Evolutionary conservation across 495 filamentous ascomycete genomes (phyloP), one percentile per base, ranked within the genome.

Genomic region (Penicillium cosmopolitanum): DNA sequence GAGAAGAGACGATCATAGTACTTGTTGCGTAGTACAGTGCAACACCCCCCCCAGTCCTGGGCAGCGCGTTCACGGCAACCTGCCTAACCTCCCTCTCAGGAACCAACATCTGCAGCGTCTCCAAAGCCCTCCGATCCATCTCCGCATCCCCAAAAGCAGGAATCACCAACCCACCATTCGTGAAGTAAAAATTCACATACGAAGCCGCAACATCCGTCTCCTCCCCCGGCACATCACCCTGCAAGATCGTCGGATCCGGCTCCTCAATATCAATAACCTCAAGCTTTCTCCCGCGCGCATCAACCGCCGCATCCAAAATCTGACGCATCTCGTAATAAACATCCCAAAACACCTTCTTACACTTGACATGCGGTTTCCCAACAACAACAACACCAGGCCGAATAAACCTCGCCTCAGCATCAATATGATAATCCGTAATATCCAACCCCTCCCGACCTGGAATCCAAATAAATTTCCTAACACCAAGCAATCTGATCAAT

Each of bases 111-210:
- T 61, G 50, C 23, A 73, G 23, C 16, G 56, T 63, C 52, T 66
- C 64, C n/a, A 73, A 50, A 6, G 73, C 71, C 48, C 60, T 58
- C 6, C 5, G 19, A 60, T 75, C 73, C 33, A 61, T 46, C 46
- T 51, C 55, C 0, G 28, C 18, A 66, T 75, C 73, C 13, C 73
- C 73, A 65, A 76, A 76, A 2, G 55, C 57, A 50, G 73, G 73
- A n/a, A 74, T 50, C 3, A 76, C 61, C 52, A 76, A 51, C 1
- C 68, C 73, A 0, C 68, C 70, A 63, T 76, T 76, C 34, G 62
- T 65, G 50, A 74, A 70, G 38, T 76, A 74, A 31, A 71, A 76
- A 47, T 76, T 76, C 25, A 76, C 73, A 58, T 76, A 76, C 8
- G 65, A 68, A 10, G 70, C 68, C 31, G 73, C 69, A 11, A 64